These are phyloP conservation scores for Aegilops bicornis DNA, from an alignment of 176 grass and related monocot genomes.

Conservation along the genomic window DNA sequence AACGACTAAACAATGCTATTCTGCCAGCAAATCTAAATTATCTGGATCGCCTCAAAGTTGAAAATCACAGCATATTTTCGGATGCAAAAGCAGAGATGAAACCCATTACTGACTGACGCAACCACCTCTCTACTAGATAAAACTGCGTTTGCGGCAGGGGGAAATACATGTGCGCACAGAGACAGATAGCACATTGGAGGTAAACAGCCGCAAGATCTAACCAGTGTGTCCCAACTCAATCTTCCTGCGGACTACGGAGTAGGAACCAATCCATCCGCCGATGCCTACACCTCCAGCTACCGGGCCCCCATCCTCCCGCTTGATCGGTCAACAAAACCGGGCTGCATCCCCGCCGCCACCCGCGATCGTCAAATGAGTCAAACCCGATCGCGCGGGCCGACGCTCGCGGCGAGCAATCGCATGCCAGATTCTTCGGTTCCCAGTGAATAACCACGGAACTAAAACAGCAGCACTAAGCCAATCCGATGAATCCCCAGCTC, in stretches of 20 bases:
- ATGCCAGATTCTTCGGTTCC: constrained; percentile 20
- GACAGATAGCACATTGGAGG: not conserved
- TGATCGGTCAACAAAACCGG: not conserved
- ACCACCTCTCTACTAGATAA: not conserved
- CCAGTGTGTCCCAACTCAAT: not conserved
- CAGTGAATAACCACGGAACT: not conserved
- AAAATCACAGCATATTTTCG: not conserved
- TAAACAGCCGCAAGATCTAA: constrained; percentile 24
- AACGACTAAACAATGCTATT: not conserved
- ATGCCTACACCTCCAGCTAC: not conserved
- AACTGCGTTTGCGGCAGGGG: not conserved
- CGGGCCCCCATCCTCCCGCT: not conserved
- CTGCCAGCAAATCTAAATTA: not conserved
- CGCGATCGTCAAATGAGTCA: not conserved
- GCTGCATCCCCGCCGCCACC: not conserved
- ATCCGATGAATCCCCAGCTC: not conserved
- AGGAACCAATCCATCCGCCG: not conserved
- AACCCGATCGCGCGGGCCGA: constrained; percentile 26
- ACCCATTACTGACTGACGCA: not conserved
- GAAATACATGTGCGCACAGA: not conserved
- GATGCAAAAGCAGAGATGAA: not conserved
- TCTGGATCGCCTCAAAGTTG: not conserved
- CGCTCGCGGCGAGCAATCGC: not conserved
- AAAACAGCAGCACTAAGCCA: not conserved
- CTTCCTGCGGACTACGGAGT: not conserved